These are phyloP conservation scores for Beauveria caledonica DNA, from an alignment of 2,329 filamentous ascomycete genomes.

Conservation along the genomic window DNA sequence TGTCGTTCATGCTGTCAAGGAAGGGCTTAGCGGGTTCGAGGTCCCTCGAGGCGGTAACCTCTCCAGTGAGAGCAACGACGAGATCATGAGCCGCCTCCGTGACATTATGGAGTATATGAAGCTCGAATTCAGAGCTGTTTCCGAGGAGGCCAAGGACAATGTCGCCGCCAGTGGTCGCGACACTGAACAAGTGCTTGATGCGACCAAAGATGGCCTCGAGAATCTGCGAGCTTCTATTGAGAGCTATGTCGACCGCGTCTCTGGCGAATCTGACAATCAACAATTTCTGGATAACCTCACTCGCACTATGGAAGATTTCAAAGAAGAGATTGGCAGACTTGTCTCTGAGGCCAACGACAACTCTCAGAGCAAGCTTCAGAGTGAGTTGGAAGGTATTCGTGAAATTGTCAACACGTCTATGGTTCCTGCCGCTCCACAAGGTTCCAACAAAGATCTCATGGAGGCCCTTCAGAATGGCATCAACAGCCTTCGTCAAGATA, in stretches of 20 bases:
- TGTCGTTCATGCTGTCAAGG: conserved; percentile 54
- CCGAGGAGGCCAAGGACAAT: conserved; percentile 65
- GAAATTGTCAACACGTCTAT: conserved; percentile 66
- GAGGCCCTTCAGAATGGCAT: conserved; percentile 64
- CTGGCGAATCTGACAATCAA: conserved; percentile 62
- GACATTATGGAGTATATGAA: conserved; percentile 58
- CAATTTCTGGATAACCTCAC: conserved; percentile 66
- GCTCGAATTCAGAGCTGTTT: conserved; percentile 50
- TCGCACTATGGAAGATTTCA: conserved; percentile 58
- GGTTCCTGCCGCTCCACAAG: conserved; percentile 45
- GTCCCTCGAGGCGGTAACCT: conserved; percentile 33
- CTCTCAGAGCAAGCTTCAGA: conserved; percentile 63
- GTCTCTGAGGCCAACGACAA: conserved; percentile 38
- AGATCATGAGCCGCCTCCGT: conserved; percentile 47
- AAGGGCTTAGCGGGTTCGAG: conserved; percentile 47
- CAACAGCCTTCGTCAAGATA: conserved; percentile 65
- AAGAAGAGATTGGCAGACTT: conserved; percentile 58
- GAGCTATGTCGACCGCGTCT: conserved; percentile 64
- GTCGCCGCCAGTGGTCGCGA: conserved; percentile 70
- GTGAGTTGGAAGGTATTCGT: conserved; percentile 74
- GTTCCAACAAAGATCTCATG: conserved; percentile 57
- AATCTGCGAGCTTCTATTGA: conserved; percentile 74
- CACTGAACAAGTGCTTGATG: conserved; percentile 81
- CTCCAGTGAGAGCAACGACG: conserved; percentile 35
- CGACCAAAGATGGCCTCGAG: conserved; percentile 80